These are phyloP conservation scores for Phytophthora chlamydospora DNA, from an alignment of 352 stramenopile species.

Conservation along the genomic window DNA sequence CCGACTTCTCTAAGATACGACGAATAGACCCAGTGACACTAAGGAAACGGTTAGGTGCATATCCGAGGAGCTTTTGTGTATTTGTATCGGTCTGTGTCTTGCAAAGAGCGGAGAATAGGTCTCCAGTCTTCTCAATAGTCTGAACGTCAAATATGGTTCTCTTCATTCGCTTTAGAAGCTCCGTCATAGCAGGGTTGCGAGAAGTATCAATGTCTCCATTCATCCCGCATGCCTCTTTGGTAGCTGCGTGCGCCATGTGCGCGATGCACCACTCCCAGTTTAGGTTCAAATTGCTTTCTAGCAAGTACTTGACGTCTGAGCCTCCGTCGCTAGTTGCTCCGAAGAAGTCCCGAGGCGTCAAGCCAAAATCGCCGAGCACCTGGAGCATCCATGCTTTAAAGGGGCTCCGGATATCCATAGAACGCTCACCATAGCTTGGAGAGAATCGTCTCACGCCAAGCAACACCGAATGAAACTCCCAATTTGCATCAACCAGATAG, in stretches of 20 bases:
- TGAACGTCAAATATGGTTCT: conserved; percentile 8
- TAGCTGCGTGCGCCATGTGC: conserved; percentile 8
- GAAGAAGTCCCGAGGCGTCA: no score
- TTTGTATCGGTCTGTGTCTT: background rate
- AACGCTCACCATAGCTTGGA: no score
- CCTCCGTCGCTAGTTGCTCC: conserved; percentile 1
- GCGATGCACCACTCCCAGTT: conserved; percentile 12
- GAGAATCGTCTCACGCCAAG: no score
- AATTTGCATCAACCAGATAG: no score
- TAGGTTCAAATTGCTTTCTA: background rate
- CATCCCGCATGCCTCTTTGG: background rate
- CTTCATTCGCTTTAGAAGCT: conserved; percentile 3
- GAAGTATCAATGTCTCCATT: background rate
- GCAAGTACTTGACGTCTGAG: conserved; percentile 2
- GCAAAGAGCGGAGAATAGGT: conserved; percentile 13
- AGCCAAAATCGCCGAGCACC: no score
- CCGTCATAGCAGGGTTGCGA: background rate
- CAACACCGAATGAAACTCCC: no score
- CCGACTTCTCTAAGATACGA: conserved; percentile 10
- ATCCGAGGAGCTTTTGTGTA: background rate
- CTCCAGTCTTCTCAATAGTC: conserved; percentile 5
- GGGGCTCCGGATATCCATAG: no score
- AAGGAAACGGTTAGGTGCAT: conserved; percentile 1
- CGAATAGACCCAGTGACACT: conserved; percentile 1
- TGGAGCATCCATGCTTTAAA: no score